Base-by-base conservation (phyloP, 441 rosid species). In the Arabidopsis lyrata region DNA sequence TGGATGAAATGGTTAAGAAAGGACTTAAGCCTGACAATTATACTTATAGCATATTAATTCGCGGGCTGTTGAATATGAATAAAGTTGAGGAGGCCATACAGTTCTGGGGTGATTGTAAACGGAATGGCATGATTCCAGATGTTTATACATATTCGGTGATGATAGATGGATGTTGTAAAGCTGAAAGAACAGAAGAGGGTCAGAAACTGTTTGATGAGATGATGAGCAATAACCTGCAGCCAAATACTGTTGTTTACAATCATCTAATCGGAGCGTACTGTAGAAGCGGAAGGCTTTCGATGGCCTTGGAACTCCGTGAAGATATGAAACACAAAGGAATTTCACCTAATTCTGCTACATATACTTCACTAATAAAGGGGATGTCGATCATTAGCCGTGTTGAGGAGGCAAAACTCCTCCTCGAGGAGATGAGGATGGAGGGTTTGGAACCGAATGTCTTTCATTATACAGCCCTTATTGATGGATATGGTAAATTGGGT, bases 91-190 rank as follows among this genome's bases (percentile, higher is more conserved):
- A 84, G 70, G 90, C 89, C 66, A 57, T 77, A 53, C 76, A 68
- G 29, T 78, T 86, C 73, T 86, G 90, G 90, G 79, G 63, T 81
- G 83, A 81, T 48, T 81, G 83, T 78, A 79, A 66, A 75, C 81
- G 57, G 61, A 76, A 55, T 73, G 87, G 85, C 66, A 52, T 83
- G 67, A 62, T 61, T 73, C 83, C 86, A 27, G 78, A 82, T 79
- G 36, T 86, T 72, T 75, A 70, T 81, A 77, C 90, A n/a, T 85
- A 86, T 52, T 84, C 85, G 24, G 82, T 86, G 56, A 78, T 86
- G 83, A 86, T 88, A 72, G 87, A 75, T 71, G 90, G 90, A 27
- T 88, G 76, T 55, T 86, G 90, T 81, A 85, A 79, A 73, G 86
- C 83, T 73, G 85, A 78, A 64, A 84, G 78, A 68, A 53, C 82